Evolutionary conservation across 768 basidiomycete species (phyloP), one percentile per base, ranked within the genome.

Genomic region (Tulasnella sp.): DNA sequence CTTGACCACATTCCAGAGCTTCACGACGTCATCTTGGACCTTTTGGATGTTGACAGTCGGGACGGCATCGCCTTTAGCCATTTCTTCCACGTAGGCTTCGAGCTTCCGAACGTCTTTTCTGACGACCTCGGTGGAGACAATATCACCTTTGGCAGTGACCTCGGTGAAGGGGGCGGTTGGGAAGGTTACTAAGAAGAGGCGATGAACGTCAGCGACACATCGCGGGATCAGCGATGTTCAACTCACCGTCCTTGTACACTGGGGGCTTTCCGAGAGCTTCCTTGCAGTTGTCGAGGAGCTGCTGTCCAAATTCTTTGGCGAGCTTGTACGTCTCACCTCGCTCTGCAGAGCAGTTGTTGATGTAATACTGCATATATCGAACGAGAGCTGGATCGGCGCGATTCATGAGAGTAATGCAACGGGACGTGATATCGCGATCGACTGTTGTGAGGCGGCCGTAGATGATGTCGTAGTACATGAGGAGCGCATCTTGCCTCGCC

Each of bases 381-480:
- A 96, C 83, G 80, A 98, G 90, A 77, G 92, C 92, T 3, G 93
- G 93, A 82, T 98, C 97, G 12, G 97, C 97, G 79, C 97, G 91
- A 85, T 99, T 99, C 86, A 99, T 94, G 81, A 99, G 92, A 76
- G 93, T 90, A 77, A 99, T 96, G 85, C 97, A 99, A 75, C 96
- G 93, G 79, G 96, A 94, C 15, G 97, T 97, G 83, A 96, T 95
- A 82, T 97, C 95, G 72, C 95, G 92, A 81, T 98, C 96, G 79
- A 98, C 93, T 22, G 94, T 95, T 31, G 91, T 96, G 75, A 97
- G 89, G 67, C 92, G 91, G 69, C 97, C 97, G 79, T 96, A 95
- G 80, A 99, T 95, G 84, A 99, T 97, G 83, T 99, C 97, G 84
- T 96, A 98, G 85, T 91, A 99, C 94, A 99, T 96, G 77, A 94